Evolutionary conservation across 2,329 filamentous ascomycete species (phyloP).

Genomic region (Neofusicoccum parvum): DNA sequence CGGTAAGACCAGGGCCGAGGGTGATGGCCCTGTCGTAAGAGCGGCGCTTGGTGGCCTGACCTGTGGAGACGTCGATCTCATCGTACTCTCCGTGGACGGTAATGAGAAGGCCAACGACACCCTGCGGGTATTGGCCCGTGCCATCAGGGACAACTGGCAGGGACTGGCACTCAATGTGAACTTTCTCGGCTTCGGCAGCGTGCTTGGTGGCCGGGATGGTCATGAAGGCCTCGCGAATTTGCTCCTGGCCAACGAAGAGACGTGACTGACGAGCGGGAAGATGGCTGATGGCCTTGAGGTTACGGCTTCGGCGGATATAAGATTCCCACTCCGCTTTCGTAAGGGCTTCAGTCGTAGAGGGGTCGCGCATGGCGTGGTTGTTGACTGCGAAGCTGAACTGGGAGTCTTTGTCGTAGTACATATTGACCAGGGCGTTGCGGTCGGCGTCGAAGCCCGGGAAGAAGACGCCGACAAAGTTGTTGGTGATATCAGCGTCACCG

Average conservation of each 20-base stretch:
- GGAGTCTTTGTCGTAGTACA: slow-evolving; percentile 75
- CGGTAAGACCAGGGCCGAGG: slow-evolving; percentile 70
- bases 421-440: slow-evolving; percentile 61
- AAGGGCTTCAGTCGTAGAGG: slow-evolving; percentile 34
- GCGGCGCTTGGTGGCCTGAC: slow-evolving; percentile 62
- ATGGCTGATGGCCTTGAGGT: slow-evolving; percentile 70
- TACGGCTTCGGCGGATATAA: slow-evolving; percentile 78
- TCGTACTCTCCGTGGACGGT: slow-evolving; percentile 84
- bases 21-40: slow-evolving; percentile 83
- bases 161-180: slow-evolving; percentile 80
- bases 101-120: slow-evolving; percentile 77
- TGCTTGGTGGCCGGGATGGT: slow-evolving; percentile 73
- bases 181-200: slow-evolving; percentile 70
- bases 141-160: slow-evolving; percentile 72
- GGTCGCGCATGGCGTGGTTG: slow-evolving; percentile 57
- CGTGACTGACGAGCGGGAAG: slow-evolving; percentile 65
- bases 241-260: slow-evolving; percentile 63
- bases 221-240: slow-evolving; percentile 70
- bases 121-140: slow-evolving; percentile 61
- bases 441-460: slow-evolving; percentile 74
- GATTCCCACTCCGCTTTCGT: slow-evolving; percentile 65
- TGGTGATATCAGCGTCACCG: slow-evolving; percentile 73
- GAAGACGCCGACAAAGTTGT: slow-evolving; percentile 74
- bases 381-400: slow-evolving; percentile 77
- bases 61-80: slow-evolving; percentile 63